A percentile compares a stretch with the other conserved stretches of the same genome.
Conservation (phyloP, 2,329 filamentous ascomycete genomes). For the Pseudocercospora fijiensis region DNA sequence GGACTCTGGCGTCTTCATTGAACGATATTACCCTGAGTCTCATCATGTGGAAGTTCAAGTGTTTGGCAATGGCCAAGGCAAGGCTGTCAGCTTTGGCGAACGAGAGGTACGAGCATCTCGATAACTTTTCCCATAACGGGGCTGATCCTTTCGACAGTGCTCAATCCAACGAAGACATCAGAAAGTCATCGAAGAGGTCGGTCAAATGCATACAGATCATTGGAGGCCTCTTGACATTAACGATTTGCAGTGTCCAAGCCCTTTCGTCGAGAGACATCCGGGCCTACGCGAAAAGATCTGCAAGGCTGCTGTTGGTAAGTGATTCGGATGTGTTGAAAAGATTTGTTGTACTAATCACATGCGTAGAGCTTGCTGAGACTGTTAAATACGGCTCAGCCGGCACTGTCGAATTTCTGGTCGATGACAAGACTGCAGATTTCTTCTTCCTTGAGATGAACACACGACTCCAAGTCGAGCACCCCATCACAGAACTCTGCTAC, state of each 20-base stretch:
- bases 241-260: constrained; percentile 59
- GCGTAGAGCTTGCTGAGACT: constrained; percentile 47
- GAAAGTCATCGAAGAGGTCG: constrained; percentile 81
- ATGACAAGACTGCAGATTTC: constrained; percentile 76
- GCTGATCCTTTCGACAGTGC: constrained; percentile 50
- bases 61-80: constrained; percentile 77
- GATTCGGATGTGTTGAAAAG: not conserved
- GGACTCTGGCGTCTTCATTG: constrained; percentile 76
- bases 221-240: not conserved
- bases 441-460: constrained; percentile 66
- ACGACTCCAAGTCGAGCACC: constrained; percentile 58
- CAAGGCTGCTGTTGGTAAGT: constrained; percentile 65
- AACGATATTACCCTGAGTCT: constrained; percentile 75
- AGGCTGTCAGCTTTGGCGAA: constrained; percentile 81
- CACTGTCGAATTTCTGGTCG: constrained; percentile 87
- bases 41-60: constrained; percentile 89
- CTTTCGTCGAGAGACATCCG: constrained; percentile 55
- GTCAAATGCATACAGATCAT: not conserved
- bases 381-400: constrained; percentile 77
- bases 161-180: constrained; percentile 84
- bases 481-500: constrained; percentile 59
- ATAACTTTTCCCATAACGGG: not conserved
- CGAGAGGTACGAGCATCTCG: constrained; percentile 54
- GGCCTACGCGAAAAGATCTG: constrained; percentile 62
- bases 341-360: not conserved